Base-by-base conservation (phyloP, 164 flowering plant genomes). In the Dillenia suffruticosa region DNA sequence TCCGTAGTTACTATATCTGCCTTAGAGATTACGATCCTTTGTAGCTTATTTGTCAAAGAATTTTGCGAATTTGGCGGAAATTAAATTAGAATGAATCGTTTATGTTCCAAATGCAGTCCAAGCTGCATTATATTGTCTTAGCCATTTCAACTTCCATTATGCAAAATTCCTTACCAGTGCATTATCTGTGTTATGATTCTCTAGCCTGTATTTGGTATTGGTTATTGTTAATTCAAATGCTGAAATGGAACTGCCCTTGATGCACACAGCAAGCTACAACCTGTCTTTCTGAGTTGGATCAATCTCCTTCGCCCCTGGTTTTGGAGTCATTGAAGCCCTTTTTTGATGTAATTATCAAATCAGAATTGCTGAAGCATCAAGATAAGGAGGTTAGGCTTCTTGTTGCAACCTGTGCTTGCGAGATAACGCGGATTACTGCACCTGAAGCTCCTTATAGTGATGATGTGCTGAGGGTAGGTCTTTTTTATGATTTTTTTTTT, bases 371-470 rank as follows among this genome's bases (percentile, higher is more conserved):
- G 67, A 85, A 83, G 73, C 97, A 92, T 72, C 89, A 82, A 77
- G 99, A 95, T 68, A 80, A 77, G 70, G 97, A 95, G 61, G 85
- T 90, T 57, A 89, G 79, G 63, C 92, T 95, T 78, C 81, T 92
- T 46, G 97, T 92, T 50, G 99, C 97, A 15, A 77, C 97, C 19
- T 95, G 97, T 73, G 69, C 84, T 62, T 89, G 94, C 74, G 97
- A 95, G 79, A 87, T 92, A 63, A 95, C 97, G 24, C 80, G 99
- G 40, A 87, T 95, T 48, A 95, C 97, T 61, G 99, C 97, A 15
- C 99, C 99, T 44, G 96, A 89, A 72, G 90, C 97, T 62, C 99
- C 97, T 61, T 95, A 88, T 62, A 82, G 72, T 65, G 99, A 92
- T 79, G 92, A 88, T 74, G 80, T 89, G 69, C 60, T 93, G 45